Base-by-base conservation (phyloP, 495 filamentous ascomycete genomes). In the Podospora comata region DNA sequence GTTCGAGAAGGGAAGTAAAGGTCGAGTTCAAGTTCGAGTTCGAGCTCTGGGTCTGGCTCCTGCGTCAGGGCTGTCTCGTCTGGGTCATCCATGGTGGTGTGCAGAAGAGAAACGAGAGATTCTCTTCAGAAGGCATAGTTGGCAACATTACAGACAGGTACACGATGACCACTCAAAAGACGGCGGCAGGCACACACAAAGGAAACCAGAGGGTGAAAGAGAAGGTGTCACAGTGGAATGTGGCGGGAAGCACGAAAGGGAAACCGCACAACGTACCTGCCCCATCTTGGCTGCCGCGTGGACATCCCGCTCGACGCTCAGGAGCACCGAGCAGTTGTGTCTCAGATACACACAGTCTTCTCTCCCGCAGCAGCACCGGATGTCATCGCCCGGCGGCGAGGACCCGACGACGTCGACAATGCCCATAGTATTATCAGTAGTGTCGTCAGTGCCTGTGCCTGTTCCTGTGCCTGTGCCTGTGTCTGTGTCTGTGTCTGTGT, bases 301-400 rank as follows among this genome's bases (percentile, higher is more conserved):
- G 16, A 97, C 90, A 80, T 97, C 91, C 71, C 88, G 89, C 79
- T 99, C 94, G 69, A 97, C 81, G 64, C 88, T 89, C 73, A 90
- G 85, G 23, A 97, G 83, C 55, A 92, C 87, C n/a, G 83, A 81
- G 78, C 89, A 87, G 76, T 92, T 96, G 73, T 92, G 87, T 77
- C 85, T 87, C 65, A 94, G 84, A 76, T 90, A 92, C 69, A 89
- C 87, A 75, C 94, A 98, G 69, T 92, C 89, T 58, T 83, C 76
- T 56, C 85, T 87, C 55, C 93, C 94, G 81, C 94, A 98, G 79
- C 94, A 98, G 80, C 94, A 98, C 59, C 70, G 75, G 20, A 79
- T 68, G 44, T 71, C 68, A 9, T 61, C 58, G 39, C 39, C 39
- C 39, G 39, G 39, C 6, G 73, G 71, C 62, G 69, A 34, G 57